Evolutionary conservation across 257 asterid species (phyloP).

Genomic region (Lycium ferocissimum): DNA sequence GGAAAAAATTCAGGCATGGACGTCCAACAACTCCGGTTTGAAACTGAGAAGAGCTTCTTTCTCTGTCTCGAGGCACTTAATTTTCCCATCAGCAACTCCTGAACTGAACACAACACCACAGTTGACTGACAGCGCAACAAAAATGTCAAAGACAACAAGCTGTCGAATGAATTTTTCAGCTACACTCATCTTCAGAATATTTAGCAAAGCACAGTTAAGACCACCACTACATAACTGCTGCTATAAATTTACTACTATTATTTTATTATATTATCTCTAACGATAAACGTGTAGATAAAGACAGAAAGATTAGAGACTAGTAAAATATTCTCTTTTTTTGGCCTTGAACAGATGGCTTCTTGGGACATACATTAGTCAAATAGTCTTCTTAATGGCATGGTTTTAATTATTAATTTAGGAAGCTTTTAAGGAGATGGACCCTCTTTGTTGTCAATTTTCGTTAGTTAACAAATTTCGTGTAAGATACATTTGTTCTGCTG

Average conservation of each 20-base stretch:
- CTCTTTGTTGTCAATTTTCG: background rate
- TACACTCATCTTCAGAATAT: background rate
- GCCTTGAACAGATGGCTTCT: background rate
- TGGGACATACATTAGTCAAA: background rate
- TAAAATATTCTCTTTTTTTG: background rate
- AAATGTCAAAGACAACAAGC: background rate
- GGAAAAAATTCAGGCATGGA: slow-evolving; percentile 21
- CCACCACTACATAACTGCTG: background rate
- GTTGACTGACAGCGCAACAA: background rate
- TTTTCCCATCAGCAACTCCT: slow-evolving; percentile 15
- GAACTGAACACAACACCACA: background rate
- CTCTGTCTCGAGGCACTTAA: slow-evolving; percentile 40
- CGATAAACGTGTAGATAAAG: background rate
- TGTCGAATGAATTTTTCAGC: background rate
- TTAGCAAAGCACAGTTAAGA: background rate
- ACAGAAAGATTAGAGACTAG: background rate
- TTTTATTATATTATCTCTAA: background rate
- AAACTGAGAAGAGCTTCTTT: slow-evolving; percentile 48
- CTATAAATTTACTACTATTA: background rate
- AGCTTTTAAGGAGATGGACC: background rate
- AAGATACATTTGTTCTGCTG: too few relatives aligned
- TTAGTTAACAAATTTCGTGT: too few relatives aligned
- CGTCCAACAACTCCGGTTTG: slow-evolving; percentile 41
- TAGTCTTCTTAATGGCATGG: background rate
- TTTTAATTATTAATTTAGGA: background rate